A percentile compares a stretch with the other conserved stretches of the same genome.
These are phyloP conservation scores for Diplodia intermedia DNA, from an alignment of 2,329 filamentous ascomycete genomes.

Conservation along the genomic window DNA sequence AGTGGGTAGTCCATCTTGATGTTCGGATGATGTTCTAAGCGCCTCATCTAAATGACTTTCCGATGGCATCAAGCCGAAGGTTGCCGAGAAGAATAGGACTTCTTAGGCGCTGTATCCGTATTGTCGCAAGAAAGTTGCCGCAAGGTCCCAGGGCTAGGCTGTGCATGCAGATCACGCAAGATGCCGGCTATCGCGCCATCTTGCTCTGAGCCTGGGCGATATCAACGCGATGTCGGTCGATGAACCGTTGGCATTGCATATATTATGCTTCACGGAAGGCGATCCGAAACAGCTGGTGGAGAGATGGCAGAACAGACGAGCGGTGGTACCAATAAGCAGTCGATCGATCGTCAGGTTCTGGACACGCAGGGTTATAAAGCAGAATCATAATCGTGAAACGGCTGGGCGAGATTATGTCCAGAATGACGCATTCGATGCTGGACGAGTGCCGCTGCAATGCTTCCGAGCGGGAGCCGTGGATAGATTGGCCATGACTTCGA, in stretches of 20 bases:
- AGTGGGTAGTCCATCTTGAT: not conserved
- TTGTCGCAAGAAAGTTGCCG: not conserved
- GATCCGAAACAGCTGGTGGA: constrained; percentile 1
- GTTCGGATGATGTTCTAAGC: constrained; percentile 3
- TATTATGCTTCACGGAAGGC: constrained; percentile 3
- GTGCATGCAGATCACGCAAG: constrained; percentile 18
- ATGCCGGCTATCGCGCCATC: not conserved
- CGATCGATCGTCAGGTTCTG: constrained; percentile 1
- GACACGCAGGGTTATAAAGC: not conserved
- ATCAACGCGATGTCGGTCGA: not conserved
- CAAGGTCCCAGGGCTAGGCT: not conserved
- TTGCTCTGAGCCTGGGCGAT: not conserved
- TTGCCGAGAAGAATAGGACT: not conserved
- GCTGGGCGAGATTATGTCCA: not conserved
- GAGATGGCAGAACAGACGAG: not conserved
- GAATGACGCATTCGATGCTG: not conserved
- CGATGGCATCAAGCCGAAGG: not conserved
- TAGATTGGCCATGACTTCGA: constrained; percentile 21
- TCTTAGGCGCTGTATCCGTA: not conserved
- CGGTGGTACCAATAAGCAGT: not conserved
- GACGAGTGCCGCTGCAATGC: not conserved
- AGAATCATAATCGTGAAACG: constrained; percentile 9
- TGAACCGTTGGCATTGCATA: not conserved
- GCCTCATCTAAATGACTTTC: constrained; percentile 18
- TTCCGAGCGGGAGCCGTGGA: constrained; percentile 9